A percentile compares a stretch with the other conserved stretches of the same genome.
Conservation (phyloP, 129 eudicot species). For the Flaveria trinervia region DNA sequence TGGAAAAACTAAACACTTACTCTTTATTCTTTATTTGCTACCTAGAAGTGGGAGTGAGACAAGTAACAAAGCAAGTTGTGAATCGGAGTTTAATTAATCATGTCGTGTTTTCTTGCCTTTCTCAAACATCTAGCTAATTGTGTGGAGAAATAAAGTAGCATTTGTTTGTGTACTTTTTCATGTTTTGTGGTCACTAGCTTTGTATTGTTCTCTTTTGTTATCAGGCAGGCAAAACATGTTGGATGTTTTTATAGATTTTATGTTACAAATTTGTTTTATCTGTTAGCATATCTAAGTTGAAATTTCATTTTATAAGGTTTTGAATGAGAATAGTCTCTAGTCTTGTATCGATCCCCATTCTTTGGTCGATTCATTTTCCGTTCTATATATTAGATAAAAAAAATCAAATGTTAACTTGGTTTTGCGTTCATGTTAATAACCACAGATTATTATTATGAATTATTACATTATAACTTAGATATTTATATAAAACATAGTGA, state of each 20-base stretch:
- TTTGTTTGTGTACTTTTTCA: conserved; percentile 24
- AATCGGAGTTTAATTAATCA: neutral
- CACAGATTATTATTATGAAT: neutral
- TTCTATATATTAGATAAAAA: neutral
- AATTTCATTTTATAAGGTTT: neutral
- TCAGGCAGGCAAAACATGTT: conserved; percentile 12
- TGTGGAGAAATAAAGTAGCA: conserved; percentile 21
- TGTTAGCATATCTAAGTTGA: neutral
- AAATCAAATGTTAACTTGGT: neutral
- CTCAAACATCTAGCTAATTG: conserved; percentile 16
- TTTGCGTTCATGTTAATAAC: neutral
- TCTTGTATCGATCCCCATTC: neutral
- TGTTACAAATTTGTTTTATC: neutral
- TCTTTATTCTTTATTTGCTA: neutral
- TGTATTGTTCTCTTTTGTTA: conserved; percentile 24
- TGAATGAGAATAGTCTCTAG: neutral
- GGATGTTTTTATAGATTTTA: conserved; percentile 18
- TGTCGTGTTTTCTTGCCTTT: conserved; percentile 30
- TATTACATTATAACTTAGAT: neutral
- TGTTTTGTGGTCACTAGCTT: conserved; percentile 24
- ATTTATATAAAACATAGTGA: neutral
- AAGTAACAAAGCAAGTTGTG: conserved; percentile 10
- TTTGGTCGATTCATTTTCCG: neutral
- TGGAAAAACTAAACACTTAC: neutral
- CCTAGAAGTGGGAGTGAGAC: conserved; percentile 8